Conservation (phyloP, 495 filamentous ascomycete species). For the Aspergillus sclerotioniger region DNA sequence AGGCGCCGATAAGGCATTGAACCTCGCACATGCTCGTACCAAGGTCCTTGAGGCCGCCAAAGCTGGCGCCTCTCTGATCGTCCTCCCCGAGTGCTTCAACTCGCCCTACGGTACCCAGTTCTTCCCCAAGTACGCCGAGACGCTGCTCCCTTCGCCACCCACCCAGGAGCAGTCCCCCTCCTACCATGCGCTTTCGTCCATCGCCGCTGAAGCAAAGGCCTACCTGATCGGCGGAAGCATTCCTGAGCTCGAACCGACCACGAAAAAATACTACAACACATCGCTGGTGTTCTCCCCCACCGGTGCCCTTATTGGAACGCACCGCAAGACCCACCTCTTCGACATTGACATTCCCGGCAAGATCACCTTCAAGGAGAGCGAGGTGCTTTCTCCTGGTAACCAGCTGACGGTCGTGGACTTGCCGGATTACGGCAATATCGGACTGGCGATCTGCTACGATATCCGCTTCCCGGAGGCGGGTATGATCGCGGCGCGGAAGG, state of each 20-base stretch:
- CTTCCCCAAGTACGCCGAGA: slow-evolving; percentile 91
- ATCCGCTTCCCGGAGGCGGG: slow-evolving; percentile 93
- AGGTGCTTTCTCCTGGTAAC: slow-evolving; percentile 81
- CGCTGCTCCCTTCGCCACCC: slow-evolving; percentile 75
- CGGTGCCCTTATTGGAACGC: slow-evolving; percentile 75
- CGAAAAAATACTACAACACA: slow-evolving; percentile 88
- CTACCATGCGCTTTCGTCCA: slow-evolving; percentile 77
- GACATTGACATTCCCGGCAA: slow-evolving; percentile 97
- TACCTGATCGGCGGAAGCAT: slow-evolving; percentile 93
- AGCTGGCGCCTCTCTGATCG: slow-evolving; percentile 63
- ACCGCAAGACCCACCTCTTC: slow-evolving; percentile 97
- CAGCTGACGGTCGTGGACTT: slow-evolving; percentile 78
- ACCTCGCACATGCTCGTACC: slow-evolving; percentile 75
- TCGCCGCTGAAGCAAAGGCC: slow-evolving; percentile 71
- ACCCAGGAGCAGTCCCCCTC: slow-evolving; percentile 67
- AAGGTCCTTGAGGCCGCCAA: slow-evolving; percentile 81
- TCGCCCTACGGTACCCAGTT: slow-evolving; percentile 85
- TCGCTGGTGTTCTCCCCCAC: slow-evolving; percentile 75
- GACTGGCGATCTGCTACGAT: slow-evolving; percentile 93
- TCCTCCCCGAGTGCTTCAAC: slow-evolving; percentile 90
- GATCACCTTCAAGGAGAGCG: slow-evolving; percentile 86
- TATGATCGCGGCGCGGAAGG: slow-evolving; percentile 81
- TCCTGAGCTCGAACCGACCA: slow-evolving; percentile 65
- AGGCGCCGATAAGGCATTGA: slow-evolving; percentile 79
- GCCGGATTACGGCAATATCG: slow-evolving; percentile 81